Evolutionary conservation across 2,329 filamentous ascomycete species (phyloP), one percentile per base, ranked within the genome.

Genomic region (Phyllosticta ampelicida): DNA sequence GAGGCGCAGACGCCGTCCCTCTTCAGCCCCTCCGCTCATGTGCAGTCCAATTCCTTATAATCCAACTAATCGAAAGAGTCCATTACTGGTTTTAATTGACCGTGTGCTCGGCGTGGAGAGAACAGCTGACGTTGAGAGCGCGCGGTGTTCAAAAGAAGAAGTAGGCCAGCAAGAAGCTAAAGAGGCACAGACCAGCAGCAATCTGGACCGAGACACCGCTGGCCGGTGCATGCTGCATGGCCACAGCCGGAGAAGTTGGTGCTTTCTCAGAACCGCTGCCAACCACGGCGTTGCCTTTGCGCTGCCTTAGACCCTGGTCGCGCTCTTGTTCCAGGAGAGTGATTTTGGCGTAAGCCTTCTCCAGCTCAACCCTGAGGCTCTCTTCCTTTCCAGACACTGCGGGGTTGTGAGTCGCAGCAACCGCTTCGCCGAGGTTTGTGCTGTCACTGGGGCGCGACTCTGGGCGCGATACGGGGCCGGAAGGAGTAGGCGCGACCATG

Each of bases 81-180:
- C 11, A 18, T 44, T 44, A n/a, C 36, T 44, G 36, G 16, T 44
- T 44, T 44, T 44, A n/a, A 16, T n/a, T 44, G 16, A 16, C 36
- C 36, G 36, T 44, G 36, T 44, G 36, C 36, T 44, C 36, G 16
- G n/a, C 36, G 36, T 44, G 6, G 1, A n/a, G n/a, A 11, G 8
- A 36, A n/a, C 36, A n/a, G 8, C 8, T 26, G 23, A 26, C 23
- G 23, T 26, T 16, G 36, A n/a, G 36, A 44, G 36, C 36, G 36
- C 26, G 21, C 51, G 26, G 26, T 29, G 51, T 30, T n/a, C 79
- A 99, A 75, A 99, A 99, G 78, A 99, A 90, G 73, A 97, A 83
- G 75, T 96, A 99, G 58, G 90, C 94, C 65, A 97, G 81, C 69
- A 99, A 75, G 77, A 99, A 99, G 78, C 89, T 91, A 63, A 95